Evolutionary conservation across 164 flowering plant genomes (phyloP).

Genomic region (Aristolochia fimbriata): DNA sequence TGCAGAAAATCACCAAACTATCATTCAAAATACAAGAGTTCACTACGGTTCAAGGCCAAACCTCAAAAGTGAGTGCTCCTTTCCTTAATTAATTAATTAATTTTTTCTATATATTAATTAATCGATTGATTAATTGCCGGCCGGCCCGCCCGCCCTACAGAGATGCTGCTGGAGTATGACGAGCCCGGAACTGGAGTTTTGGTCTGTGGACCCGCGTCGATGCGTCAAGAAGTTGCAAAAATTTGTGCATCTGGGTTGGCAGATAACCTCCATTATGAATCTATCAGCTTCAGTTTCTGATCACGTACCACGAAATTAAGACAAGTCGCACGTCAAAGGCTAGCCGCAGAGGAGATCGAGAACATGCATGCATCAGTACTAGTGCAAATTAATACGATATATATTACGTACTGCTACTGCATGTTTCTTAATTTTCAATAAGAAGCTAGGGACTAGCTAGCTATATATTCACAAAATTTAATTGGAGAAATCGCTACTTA

Average conservation of each 20-base stretch:
- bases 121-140: background rate
- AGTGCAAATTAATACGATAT: too few relatives aligned
- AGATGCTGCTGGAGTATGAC: conserved; percentile 27
- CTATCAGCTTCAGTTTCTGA: conserved; percentile 60
- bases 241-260: conserved; percentile 48
- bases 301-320: too few relatives aligned
- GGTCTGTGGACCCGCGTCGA: conserved; percentile 40
- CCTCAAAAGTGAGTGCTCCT: conserved; percentile 30
- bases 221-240: conserved; percentile 53
- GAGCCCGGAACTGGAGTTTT: conserved; percentile 40
- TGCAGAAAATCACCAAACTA: conserved; percentile 20
- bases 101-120: background rate
- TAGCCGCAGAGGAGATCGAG: too few relatives aligned
- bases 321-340: too few relatives aligned
- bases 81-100: conserved; percentile 6
- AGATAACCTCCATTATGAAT: conserved; percentile 44
- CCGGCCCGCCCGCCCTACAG: conserved; percentile 20
- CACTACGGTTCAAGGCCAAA: conserved; percentile 65
- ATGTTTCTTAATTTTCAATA: too few relatives aligned
- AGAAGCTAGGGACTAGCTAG: too few relatives aligned
- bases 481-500: too few relatives aligned
- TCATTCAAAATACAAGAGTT: conserved; percentile 40
- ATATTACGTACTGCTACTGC: too few relatives aligned
- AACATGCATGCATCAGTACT: too few relatives aligned
- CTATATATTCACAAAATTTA: too few relatives aligned